phyloP scores from a whole-genome alignment of 352 stramenopile genomes.

The Peronospora destructor region DNA sequence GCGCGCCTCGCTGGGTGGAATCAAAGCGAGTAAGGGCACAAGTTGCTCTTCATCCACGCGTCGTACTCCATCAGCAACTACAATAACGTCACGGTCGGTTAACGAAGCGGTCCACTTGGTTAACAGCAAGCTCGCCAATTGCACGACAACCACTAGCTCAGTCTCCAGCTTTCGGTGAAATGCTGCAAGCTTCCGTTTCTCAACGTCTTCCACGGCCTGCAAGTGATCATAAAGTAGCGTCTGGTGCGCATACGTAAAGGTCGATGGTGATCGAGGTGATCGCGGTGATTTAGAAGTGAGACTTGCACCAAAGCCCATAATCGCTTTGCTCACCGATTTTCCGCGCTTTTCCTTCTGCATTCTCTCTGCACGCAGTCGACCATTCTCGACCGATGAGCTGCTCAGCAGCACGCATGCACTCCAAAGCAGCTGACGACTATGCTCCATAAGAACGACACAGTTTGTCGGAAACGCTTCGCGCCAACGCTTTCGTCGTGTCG shows the following conservation, averaged over 20 bases:
- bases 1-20: conserved; percentile 39
- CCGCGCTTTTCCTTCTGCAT: conserved; percentile 26
- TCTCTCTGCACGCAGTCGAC: conserved; percentile 22
- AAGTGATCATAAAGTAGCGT: conserved; percentile 60
- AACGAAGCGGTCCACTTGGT: conserved; percentile 47
- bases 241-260: conserved; percentile 47
- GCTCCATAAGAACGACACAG: conserved; percentile 54
- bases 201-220: conserved; percentile 23
- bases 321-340: conserved; percentile 11
- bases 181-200: conserved; percentile 29
- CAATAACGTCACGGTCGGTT: conserved; percentile 28
- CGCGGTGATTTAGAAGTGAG: conserved; percentile 30
- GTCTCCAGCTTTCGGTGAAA: conserved; percentile 49
- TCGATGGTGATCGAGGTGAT: conserved; percentile 27
- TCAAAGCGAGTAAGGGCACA: conserved; percentile 40
- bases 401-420: conserved; percentile 49
- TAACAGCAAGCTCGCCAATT: conserved; percentile 37
- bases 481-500: conserved; percentile 37
- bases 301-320: conserved; percentile 19
- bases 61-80: conserved; percentile 42
- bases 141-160: conserved; percentile 40
- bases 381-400: conserved; percentile 37
- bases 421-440: conserved; percentile 46
- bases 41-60: conserved; percentile 56
- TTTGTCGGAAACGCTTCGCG: conserved; percentile 48